Percentiles rank a stretch among this genome's conserved stretches.
phyloP scores from a whole-genome alignment of 306 rosid genomes.

The Abrus pulchellus region DNA sequence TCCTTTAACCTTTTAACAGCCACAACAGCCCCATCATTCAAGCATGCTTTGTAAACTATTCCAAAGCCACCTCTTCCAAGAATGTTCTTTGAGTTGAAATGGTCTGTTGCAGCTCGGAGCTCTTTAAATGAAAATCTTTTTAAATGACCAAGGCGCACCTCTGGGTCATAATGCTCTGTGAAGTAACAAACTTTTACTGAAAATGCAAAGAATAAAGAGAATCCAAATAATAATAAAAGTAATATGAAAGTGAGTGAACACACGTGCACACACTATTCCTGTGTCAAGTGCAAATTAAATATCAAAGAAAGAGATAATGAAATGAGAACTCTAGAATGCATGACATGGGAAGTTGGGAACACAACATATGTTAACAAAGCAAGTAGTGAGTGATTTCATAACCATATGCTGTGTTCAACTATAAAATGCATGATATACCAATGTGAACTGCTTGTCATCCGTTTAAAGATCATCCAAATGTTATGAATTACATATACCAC shows the following conservation, averaged over 20 bases:
- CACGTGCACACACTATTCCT: neutral
- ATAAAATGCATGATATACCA: neutral
- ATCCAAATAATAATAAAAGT: neutral
- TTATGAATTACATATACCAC: constrained; percentile 8
- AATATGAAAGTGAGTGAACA: too few relatives aligned
- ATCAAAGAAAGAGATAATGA: neutral
- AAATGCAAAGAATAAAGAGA: constrained; percentile 25
- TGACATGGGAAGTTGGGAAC: neutral
- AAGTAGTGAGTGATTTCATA: neutral
- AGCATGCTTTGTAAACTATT: constrained; percentile 87
- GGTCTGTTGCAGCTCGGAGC: constrained; percentile 94
- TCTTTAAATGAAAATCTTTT: constrained; percentile 92
- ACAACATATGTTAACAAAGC: neutral
- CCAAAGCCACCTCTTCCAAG: constrained; percentile 99
- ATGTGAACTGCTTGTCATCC: neutral
- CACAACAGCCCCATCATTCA: constrained; percentile 86
- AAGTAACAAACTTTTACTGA: constrained; percentile 33
- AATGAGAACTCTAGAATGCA: neutral
- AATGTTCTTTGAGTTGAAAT: constrained; percentile 92
- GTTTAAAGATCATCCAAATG: neutral
- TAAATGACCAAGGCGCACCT: constrained; percentile 94
- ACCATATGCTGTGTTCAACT: neutral
- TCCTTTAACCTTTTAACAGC: constrained; percentile 97
- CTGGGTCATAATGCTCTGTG: constrained; percentile 97
- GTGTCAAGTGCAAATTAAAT: neutral